Evolutionary conservation across 2,329 filamentous ascomycete species (phyloP).

Genomic region (Lachnellula occidentalis): DNA sequence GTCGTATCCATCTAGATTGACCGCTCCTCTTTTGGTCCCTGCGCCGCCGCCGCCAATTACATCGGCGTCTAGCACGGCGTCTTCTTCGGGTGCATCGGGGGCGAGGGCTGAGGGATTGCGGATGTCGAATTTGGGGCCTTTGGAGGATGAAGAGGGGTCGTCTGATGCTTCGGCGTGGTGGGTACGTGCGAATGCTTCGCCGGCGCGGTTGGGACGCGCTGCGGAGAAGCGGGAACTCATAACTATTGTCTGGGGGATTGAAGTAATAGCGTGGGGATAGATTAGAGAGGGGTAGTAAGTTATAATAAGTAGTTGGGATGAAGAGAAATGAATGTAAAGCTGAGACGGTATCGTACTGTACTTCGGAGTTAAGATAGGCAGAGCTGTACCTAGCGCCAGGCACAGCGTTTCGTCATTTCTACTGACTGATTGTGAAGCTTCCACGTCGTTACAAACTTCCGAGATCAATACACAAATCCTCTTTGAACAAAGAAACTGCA

Average conservation of each 20-base stretch:
- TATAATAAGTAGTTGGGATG: not conserved
- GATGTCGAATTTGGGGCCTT: conserved; percentile 88
- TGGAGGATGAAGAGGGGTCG: conserved; percentile 42
- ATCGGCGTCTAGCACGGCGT: conserved; percentile 79
- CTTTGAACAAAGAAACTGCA: too few relatives aligned
- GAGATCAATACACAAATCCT: too few relatives aligned
- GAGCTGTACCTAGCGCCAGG: too few relatives aligned
- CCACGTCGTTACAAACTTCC: too few relatives aligned
- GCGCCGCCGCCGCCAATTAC: conserved; percentile 74
- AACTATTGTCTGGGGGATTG: conserved; percentile 15
- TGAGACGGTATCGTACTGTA: too few relatives aligned
- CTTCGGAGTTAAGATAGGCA: too few relatives aligned
- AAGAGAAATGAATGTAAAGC: too few relatives aligned
- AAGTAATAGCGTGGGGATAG: not conserved
- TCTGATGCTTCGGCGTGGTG: conserved; percentile 55
- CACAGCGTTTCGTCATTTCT: too few relatives aligned
- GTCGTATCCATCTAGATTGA: conserved; percentile 96
- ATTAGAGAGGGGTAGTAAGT: not conserved
- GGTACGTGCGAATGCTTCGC: conserved; percentile 72
- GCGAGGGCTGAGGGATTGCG: conserved; percentile 92
- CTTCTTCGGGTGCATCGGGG: conserved; percentile 70
- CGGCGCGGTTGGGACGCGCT: conserved; percentile 75
- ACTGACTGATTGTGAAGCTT: too few relatives aligned
- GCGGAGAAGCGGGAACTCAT: conserved; percentile 52
- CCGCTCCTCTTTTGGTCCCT: conserved; percentile 81